Evolutionary conservation across 1,139 yeast genomes (phyloP), one percentile per base, ranked within the genome.

Genomic region (Geotrichum macrosporum): DNA sequence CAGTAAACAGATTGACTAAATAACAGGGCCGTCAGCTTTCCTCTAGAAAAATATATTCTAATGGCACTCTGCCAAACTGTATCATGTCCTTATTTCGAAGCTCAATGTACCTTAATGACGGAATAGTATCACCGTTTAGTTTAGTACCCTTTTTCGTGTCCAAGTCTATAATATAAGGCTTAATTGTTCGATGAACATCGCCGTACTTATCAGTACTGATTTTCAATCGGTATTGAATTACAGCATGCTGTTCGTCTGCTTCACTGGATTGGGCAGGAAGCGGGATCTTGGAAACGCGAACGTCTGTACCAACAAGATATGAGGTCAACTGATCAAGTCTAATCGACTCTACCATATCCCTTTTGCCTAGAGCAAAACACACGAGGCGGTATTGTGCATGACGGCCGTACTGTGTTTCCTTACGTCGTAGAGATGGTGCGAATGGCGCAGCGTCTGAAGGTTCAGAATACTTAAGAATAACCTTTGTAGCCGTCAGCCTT

Each of bases 91-190:
- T 71, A 41, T 64, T 63, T 44, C 62, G 64, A 41, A 79, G 59
- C 57, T 78, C 80, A 10, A 78, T 66, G 53, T 67, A 78, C 32
- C 78, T 61, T 16, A 71, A 64, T 0, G 64, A 53, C 1, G 81
- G 80, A 0, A 78, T 56, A 22, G 61, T 64, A 5, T 66, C 66
- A 12, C 69, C 75, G 55, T 78, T 78, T 32, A 79, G 56, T 38
- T 62, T 62, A 0, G 82, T 77, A 0, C 82, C 81, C 53, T 76
- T 74, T 2, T 78, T 69, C 1, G 81, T 74, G 18, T 71, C 74
- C 22, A 79, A 59, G 54, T 78, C 84, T 31, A 78, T 71, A 5
- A 79, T 45, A 51, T 75, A 78, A 2, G 77, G 72, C 30, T 59
- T 60, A 10, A 66, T 54, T 18, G 49, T 31, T 4, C 46, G 48